These are phyloP conservation scores for Purshia tridentata DNA, from an alignment of 306 rosid genomes.

Conservation along the genomic window DNA sequence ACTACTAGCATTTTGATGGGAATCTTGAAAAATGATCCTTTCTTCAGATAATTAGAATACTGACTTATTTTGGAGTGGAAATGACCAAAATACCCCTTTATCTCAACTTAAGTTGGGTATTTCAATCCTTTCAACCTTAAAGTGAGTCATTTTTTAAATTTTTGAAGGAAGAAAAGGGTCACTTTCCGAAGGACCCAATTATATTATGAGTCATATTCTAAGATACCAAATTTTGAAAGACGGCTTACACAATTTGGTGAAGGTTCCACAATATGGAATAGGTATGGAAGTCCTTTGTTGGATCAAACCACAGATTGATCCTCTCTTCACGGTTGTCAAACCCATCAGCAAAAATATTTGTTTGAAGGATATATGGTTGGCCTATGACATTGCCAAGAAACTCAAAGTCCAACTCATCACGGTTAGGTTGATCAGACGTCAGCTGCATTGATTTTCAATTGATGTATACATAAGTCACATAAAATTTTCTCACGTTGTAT, in stretches of 20 bases:
- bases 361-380: conserved; percentile 73
- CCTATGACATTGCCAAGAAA: conserved; percentile 84
- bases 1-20: too few relatives aligned
- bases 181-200: too few relatives aligned
- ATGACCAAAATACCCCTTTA: too few relatives aligned
- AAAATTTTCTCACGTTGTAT: too few relatives aligned
- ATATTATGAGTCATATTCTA: too few relatives aligned
- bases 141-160: too few relatives aligned
- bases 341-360: conserved; percentile 78
- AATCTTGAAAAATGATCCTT: too few relatives aligned
- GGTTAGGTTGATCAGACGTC: conserved; percentile 81
- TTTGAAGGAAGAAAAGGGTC: too few relatives aligned
- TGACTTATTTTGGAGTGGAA: too few relatives aligned
- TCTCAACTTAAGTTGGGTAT: too few relatives aligned
- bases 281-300: conserved; percentile 75
- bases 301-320: conserved; percentile 93
- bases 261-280: conserved; percentile 86
- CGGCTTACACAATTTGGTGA: conserved; percentile 80
- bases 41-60: too few relatives aligned
- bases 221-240: background rate
- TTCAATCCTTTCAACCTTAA: too few relatives aligned
- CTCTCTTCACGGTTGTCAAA: conserved; percentile 78
- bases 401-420: conserved; percentile 85
- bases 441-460: conserved; percentile 40
- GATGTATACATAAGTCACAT: background rate